phyloP scores from a whole-genome alignment of 1,139 yeast genomes.

The Keqinozyma sinolaborantium region DNA sequence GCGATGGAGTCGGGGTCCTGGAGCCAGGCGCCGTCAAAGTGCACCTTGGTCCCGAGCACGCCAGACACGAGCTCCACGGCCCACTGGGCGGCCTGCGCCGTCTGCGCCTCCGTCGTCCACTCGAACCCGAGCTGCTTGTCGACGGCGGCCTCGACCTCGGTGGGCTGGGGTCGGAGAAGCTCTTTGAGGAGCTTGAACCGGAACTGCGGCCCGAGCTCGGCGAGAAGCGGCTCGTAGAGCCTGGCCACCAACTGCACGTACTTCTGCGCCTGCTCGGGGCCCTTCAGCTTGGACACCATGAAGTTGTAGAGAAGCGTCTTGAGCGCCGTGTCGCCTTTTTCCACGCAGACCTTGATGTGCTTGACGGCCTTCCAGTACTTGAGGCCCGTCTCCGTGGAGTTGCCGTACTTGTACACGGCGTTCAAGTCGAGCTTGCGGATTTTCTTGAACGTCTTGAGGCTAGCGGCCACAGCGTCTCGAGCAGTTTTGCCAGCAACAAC shows the following conservation, averaged over 20 bases:
- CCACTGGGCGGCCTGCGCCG: conserved; percentile 9
- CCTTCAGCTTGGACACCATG: conserved; percentile 16
- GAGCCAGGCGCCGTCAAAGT: neutral
- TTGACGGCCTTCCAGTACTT: conserved; percentile 40
- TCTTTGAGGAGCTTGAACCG: conserved; percentile 12
- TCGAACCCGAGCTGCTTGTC: conserved; percentile 7
- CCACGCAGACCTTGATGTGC: conserved; percentile 10
- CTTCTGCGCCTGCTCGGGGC: conserved; percentile 14
- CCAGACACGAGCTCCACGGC: conserved; percentile 2
- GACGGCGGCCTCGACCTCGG: conserved; percentile 2
- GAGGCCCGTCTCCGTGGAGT: conserved; percentile 30
- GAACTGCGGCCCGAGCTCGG: conserved; percentile 23
- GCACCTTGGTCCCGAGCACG: neutral
- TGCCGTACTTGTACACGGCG: conserved; percentile 32
- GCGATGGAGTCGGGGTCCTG: neutral
- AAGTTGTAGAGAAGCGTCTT: conserved; percentile 21
- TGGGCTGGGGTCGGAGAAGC: neutral
- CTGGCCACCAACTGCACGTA: conserved; percentile 27
- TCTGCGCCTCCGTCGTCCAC: conserved; percentile 1
- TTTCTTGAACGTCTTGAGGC: conserved; percentile 28
- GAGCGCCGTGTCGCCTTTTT: conserved; percentile 6
- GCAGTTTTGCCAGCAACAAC: conserved; percentile 2
- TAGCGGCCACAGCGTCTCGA: conserved; percentile 7
- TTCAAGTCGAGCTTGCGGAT: conserved; percentile 46
- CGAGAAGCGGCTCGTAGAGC: conserved; percentile 30